Conservation (phyloP, 805 yeast species). For the Cyberlindnera mississippiensis region DNA sequence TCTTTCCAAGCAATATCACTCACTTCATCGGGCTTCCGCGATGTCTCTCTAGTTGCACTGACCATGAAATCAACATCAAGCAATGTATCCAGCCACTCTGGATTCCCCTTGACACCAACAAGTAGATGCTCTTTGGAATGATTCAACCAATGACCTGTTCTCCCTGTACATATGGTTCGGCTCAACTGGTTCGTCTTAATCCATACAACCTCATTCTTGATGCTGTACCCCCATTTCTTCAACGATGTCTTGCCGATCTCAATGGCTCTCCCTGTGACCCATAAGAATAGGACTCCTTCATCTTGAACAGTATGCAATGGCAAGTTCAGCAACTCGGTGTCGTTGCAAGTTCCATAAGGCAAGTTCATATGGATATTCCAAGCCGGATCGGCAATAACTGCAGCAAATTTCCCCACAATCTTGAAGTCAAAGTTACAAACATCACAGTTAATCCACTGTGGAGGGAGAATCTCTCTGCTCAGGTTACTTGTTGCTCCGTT, state of each 20-base stretch:
- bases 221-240: slow-evolving; percentile 75
- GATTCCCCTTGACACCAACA: slow-evolving; percentile 81
- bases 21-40: slow-evolving; percentile 84
- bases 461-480: slow-evolving; percentile 39
- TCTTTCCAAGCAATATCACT: slow-evolving; percentile 2
- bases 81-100: slow-evolving; percentile 61
- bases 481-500: slow-evolving; percentile 34
- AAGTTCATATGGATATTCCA: slow-evolving; percentile 94
- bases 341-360: slow-evolving; percentile 76
- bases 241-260: slow-evolving; percentile 82
- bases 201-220: slow-evolving; percentile 84
- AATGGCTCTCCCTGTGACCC: slow-evolving; percentile 96
- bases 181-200: slow-evolving; percentile 83
- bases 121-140: slow-evolving; percentile 90
- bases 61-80: slow-evolving; percentile 76
- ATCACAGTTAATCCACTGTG: slow-evolving; percentile 90
- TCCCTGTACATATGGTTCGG: slow-evolving; percentile 88
- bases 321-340: slow-evolving; percentile 63
- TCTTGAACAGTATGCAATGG: slow-evolving; percentile 69
- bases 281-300: slow-evolving; percentile 77
- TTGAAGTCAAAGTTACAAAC: slow-evolving; percentile 67
- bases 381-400: slow-evolving; percentile 83
- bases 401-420: slow-evolving; percentile 75
- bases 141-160: slow-evolving; percentile 96
- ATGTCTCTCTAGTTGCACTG: slow-evolving; percentile 81